A percentile compares a stretch with the other conserved stretches of the same genome.
These are phyloP conservation scores for Petunia hybrid DNA, from an alignment of 305 asterid species.

Conservation along the genomic window DNA sequence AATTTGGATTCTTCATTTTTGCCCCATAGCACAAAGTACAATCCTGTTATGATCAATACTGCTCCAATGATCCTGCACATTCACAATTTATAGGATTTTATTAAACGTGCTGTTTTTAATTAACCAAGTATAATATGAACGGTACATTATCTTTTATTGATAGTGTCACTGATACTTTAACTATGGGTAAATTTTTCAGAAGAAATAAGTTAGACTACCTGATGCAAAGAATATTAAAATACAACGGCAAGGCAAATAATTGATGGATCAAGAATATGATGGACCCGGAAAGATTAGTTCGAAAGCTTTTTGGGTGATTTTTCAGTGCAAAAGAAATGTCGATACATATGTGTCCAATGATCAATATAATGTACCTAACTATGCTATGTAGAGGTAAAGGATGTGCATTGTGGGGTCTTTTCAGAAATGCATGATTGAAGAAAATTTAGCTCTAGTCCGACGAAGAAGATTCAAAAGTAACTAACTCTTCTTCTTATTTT, in stretches of 20 bases:
- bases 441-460: neutral
- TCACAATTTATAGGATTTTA: too few relatives aligned
- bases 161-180: too few relatives aligned
- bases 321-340: neutral
- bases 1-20: slow-evolving; percentile 83
- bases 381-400: neutral
- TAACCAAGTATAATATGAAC: too few relatives aligned
- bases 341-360: slow-evolving; percentile 6
- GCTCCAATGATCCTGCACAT: slow-evolving; percentile 89
- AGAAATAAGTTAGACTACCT: too few relatives aligned
- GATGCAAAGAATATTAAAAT: too few relatives aligned
- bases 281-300: slow-evolving; percentile 20
- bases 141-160: too few relatives aligned
- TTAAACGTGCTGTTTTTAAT: too few relatives aligned
- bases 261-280: neutral
- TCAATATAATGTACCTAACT: neutral
- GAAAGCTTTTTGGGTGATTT: neutral
- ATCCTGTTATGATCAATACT: slow-evolving; percentile 74
- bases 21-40: slow-evolving; percentile 94
- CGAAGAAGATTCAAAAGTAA: neutral
- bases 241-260: neutral
- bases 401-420: slow-evolving; percentile 31
- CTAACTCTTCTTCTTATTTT: neutral
- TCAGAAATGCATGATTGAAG: slow-evolving; percentile 38
- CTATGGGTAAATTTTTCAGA: too few relatives aligned